Evolutionary conservation across 345 rosid species (phyloP), one percentile per base, ranked within the genome.

Genomic region (Murraya koenigii): DNA sequence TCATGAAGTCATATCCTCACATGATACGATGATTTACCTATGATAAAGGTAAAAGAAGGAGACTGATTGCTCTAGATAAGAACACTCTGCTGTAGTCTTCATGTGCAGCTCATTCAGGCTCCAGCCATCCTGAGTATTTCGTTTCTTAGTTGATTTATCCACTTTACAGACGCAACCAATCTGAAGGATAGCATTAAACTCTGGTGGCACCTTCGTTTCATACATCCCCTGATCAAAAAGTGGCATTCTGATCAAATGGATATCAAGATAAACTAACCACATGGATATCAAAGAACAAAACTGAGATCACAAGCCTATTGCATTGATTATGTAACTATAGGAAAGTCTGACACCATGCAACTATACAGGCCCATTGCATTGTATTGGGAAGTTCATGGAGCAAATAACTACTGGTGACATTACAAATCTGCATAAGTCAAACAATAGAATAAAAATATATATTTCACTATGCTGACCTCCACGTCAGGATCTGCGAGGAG

Each of bases 121-220:
- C 99, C 99, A 95, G 78, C 90, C 86, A 81, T 95, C 96, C 82
- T 88, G 97, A 39, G 86, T 84, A 82, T 77, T 90, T 75, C 92
- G 86, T 78, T 86, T 91, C 84, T 82, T 90, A 55, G 89, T 89
- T 32, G 89, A 69, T 71, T 92, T 90, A 77, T 92, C 97, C 80
- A 88, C 89, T 85, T 93, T 92, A 88, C 99, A 95, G 54, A 95
- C 97, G 79, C 99, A 92, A 64, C 98, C 99, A 75, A 95, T 88
- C 83, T 92, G 94, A 78, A 93, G 89, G 74, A 95, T 85, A 72
- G 96, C 92, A 79, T 84, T 89, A 78, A 89, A 95, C 77, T 89
- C 97, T 82, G 85, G 73, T 69, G 98, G 93, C 82, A 93, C 87
- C 83, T 90, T 91, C 35, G 93, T 85, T 83, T 93, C 96, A 78